Evolutionary conservation across 192 early-diverging fungal species (phyloP).

Genomic region (Umbelopsis ramanniana): DNA sequence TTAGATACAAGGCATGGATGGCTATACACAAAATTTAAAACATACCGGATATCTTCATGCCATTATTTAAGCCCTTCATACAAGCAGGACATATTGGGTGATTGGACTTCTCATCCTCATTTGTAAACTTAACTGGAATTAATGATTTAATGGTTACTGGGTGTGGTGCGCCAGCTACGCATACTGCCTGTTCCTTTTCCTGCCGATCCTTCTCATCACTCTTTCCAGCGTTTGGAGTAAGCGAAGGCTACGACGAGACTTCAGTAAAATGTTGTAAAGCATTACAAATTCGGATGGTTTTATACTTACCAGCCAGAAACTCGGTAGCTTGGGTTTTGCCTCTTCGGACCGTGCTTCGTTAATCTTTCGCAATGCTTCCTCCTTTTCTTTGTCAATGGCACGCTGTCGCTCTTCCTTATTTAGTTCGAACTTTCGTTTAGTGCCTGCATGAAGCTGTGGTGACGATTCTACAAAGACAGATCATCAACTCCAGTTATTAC

Average conservation of each 20-base stretch:
- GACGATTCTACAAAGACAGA: background rate
- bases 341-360: conserved; percentile 39
- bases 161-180: conserved; percentile 67
- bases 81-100: conserved; percentile 71
- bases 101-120: conserved; percentile 38
- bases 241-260: conserved; percentile 57
- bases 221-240: conserved; percentile 68
- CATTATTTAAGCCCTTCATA: conserved; percentile 73
- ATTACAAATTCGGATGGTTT: background rate
- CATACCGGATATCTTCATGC: conserved; percentile 65
- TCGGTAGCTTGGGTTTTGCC: conserved; percentile 56
- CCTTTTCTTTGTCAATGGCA: conserved; percentile 38
- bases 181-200: conserved; percentile 62
- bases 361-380: conserved; percentile 36
- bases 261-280: background rate
- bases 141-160: conserved; percentile 72
- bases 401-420: conserved; percentile 31
- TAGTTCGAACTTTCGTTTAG: conserved; percentile 44
- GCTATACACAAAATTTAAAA: background rate
- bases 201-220: conserved; percentile 53
- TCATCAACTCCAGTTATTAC: background rate
- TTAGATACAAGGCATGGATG: background rate
- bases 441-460: conserved; percentile 4
- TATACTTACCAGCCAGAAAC: conserved; percentile 72
- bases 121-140: conserved; percentile 65